phyloP scores from a whole-genome alignment of 345 rosid genomes.

The Clarkia xantiana region DNA sequence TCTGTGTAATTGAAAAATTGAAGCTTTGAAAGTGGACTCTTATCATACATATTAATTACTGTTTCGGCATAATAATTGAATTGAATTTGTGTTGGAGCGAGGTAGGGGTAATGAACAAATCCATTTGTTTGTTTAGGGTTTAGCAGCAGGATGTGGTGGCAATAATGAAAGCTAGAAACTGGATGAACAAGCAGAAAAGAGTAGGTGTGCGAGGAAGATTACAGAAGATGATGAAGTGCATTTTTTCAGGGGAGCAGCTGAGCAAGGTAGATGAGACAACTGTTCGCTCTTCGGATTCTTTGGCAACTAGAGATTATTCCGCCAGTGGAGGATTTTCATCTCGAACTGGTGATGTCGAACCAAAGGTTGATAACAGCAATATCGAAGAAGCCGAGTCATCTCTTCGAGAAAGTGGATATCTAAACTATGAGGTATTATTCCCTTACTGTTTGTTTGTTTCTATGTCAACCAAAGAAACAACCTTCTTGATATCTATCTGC shows the following conservation, averaged over 20 bases:
- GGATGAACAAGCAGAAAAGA: constrained; percentile 24
- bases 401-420: constrained; percentile 69
- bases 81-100: too few relatives aligned
- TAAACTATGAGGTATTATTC: constrained; percentile 47
- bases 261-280: constrained; percentile 28
- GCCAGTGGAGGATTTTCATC: constrained; percentile 52
- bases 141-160: constrained; percentile 18
- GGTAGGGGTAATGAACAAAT: too few relatives aligned
- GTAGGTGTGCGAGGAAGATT: constrained; percentile 20
- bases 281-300: constrained; percentile 47
- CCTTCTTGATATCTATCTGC: too few relatives aligned
- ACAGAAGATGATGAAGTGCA: constrained; percentile 61
- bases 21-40: too few relatives aligned
- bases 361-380: constrained; percentile 51
- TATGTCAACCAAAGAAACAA: too few relatives aligned
- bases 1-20: neutral
- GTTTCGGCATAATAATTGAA: too few relatives aligned
- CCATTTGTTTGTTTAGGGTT: constrained; percentile 4
- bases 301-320: constrained; percentile 66
- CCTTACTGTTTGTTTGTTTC: neutral
- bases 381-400: constrained; percentile 75
- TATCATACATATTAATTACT: too few relatives aligned
- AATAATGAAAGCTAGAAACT: constrained; percentile 30
- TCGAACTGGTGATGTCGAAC: constrained; percentile 41
- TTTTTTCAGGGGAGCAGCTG: constrained; percentile 44